Evolutionary conservation across 805 yeast genomes (phyloP).

Genomic region (Grigorovia transvaalensis): DNA sequence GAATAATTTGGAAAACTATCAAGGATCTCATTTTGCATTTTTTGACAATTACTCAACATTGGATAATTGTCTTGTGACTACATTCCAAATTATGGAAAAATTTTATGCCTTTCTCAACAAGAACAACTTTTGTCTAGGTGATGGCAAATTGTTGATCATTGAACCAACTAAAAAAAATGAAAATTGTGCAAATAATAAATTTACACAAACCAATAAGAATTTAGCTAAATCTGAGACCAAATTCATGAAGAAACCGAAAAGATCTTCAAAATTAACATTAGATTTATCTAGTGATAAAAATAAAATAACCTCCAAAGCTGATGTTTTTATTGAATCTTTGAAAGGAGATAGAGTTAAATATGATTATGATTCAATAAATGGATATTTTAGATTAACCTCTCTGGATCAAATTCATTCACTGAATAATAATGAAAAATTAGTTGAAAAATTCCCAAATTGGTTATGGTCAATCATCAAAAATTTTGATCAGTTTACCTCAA

Average conservation of each 20-base stretch:
- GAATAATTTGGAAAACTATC: constrained; percentile 8
- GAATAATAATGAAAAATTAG: constrained; percentile 7
- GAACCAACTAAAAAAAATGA: background rate
- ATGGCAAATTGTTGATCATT: background rate
- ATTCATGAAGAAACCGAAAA: background rate
- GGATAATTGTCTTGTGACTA: constrained; percentile 14
- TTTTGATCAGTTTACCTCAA: constrained; percentile 16
- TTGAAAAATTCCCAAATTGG: constrained; percentile 26
- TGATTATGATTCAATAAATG: constrained; percentile 23
- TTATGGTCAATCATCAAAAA: constrained; percentile 12
- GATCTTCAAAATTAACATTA: constrained; percentile 11
- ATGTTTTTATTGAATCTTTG: constrained; percentile 23
- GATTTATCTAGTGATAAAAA: constrained; percentile 9
- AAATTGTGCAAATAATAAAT: background rate
- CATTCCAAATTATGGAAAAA: constrained; percentile 17
- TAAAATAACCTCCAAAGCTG: constrained; percentile 7
- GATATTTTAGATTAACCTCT: constrained; percentile 20
- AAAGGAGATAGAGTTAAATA: constrained; percentile 25
- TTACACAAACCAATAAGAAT: background rate
- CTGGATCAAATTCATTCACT: background rate
- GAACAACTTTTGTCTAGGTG: background rate
- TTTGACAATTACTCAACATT: constrained; percentile 18
- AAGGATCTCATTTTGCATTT: constrained; percentile 11
- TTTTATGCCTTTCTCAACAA: constrained; percentile 3
- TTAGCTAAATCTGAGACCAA: background rate